Base-by-base conservation (phyloP, 805 yeast species). In the Saccharomycopsis capsularis region DNA sequence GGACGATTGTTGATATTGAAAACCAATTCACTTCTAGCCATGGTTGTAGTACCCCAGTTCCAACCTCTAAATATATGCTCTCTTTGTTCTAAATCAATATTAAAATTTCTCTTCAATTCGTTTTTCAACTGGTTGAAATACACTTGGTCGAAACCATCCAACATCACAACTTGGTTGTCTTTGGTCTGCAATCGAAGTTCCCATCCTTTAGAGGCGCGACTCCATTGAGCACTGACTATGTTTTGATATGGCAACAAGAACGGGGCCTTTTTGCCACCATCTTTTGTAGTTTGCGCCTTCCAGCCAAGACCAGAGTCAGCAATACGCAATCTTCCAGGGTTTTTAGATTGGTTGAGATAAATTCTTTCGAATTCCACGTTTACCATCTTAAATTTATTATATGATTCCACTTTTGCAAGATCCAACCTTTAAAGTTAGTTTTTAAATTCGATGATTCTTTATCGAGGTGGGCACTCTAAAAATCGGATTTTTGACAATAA, bases 271-370 rank as follows among this genome's bases (percentile, higher is more conserved):
- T 72, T 71, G 36, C 74, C 68, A 36, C 73, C 70, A 16, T 76
- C 63, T 24, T 71, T 70, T 37, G 75, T 68, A 2, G 80, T 68
- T 3, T 70, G 59, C 0, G 82, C 82, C 62, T 91, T 91, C 99
- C 99, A 93, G 42, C 99, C 99, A 25, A 93, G 74, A 44, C 99
- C 99, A n/a, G 95, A 81, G 55, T 85, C 93, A 13, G 97, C 96
- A 55, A 93, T 78, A 68, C 99, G 87, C 75, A 91, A 82, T 58
- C 95, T 82, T 22, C 99, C 99, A 42, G 79, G 76, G 36, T 75
- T 71, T 57, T 80, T 80, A 47, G 95, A 85, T 65, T 85, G 95
- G 66, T 93, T 90, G 63, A 88, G 71, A 63, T 87, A 90, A 56
- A 93, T 88, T 63, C 83, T 81, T 62, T 93, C 98, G 64, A 86